These are phyloP conservation scores for Fusarium stilboides DNA, from an alignment of 2,329 filamentous ascomycete genomes.

Conservation along the genomic window DNA sequence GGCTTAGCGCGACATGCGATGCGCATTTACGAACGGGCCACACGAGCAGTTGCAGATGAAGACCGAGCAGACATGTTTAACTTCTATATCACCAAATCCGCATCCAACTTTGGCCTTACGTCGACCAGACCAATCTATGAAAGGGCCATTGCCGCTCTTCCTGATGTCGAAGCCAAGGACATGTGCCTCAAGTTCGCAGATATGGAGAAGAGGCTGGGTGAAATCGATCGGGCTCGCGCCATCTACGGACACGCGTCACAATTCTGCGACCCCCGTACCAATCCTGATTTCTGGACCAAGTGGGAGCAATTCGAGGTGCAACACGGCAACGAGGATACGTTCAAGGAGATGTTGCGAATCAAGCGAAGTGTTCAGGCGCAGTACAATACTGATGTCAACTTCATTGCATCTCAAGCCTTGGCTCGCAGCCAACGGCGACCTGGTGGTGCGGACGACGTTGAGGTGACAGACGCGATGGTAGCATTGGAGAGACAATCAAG, in stretches of 20 bases:
- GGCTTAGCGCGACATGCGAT: constrained; percentile 96
- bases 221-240: constrained; percentile 93
- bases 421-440: constrained; percentile 81
- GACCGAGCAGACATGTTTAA: constrained; percentile 98
- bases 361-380: constrained; percentile 97
- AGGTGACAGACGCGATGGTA: constrained; percentile 86
- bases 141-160: constrained; percentile 91
- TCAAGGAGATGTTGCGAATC: constrained; percentile 98
- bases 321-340: constrained; percentile 98
- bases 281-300: constrained; percentile 91
- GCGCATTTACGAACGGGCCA: constrained; percentile 98
- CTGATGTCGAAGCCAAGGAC: constrained; percentile 91
- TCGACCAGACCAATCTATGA: constrained; percentile 97
- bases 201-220: constrained; percentile 91
- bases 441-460: constrained; percentile 59
- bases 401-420: constrained; percentile 95
- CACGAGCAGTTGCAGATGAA: constrained; percentile 93
- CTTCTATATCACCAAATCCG: constrained; percentile 99
- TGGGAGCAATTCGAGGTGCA: constrained; percentile 99
- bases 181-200: constrained; percentile 99
- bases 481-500: constrained; percentile 89
- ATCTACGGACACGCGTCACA: constrained; percentile 98
- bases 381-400: constrained; percentile 99
- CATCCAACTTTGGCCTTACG: constrained; percentile 96
- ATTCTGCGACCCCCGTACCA: constrained; percentile 95